Evolutionary conservation across 2,329 filamentous ascomycete species (phyloP), one percentile per base, ranked within the genome.

Genomic region (Pseudophaeomoniella oleicola): DNA sequence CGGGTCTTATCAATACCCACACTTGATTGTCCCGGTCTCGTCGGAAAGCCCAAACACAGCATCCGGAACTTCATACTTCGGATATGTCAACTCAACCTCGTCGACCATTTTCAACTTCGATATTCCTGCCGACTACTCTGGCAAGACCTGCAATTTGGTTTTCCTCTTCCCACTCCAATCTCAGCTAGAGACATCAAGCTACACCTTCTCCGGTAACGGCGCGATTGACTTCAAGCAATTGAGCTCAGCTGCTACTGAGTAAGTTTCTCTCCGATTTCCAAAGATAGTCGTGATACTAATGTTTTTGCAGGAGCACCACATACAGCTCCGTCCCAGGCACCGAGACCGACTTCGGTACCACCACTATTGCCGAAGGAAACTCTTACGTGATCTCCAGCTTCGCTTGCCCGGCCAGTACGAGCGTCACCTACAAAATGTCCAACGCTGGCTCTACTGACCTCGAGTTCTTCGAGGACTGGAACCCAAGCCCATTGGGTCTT

Each of bases 21-120:
- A 78, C 46, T 57, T 79, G 35, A 77, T 81, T 45, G 53, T 80
- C 18, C 69, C 72, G 2, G 54, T 80, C 41, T 63, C 74, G 55
- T 66, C 63, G 2, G 55, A 60, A n/a, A 56, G 64, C 6, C 72
- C 75, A 0, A 51, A 66, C 48, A 62, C 54, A 1, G 58, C 69
- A 0, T 55, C 57, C 29, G 72, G 74, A 11, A 72, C 67, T 2
- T 64, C 62, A 0, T 68, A 60, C 55, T 66, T 68, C 42, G 74
- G 72, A 36, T 63, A 64, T 4, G 58, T 78, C 17, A 67, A 66
- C n/a, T 53, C 60, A 10, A 56, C 51, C 18, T 52, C 69, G 35
- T 71, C 69, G 5, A 68, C 68, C 6, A 67, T 81, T 47, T 81
- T 78, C 67, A 78, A 80, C 60, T 82, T 82, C 56, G 74, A 78